Conservation (phyloP, 2,329 filamentous ascomycete genomes). For the Dothiorella sarmentorum region DNA sequence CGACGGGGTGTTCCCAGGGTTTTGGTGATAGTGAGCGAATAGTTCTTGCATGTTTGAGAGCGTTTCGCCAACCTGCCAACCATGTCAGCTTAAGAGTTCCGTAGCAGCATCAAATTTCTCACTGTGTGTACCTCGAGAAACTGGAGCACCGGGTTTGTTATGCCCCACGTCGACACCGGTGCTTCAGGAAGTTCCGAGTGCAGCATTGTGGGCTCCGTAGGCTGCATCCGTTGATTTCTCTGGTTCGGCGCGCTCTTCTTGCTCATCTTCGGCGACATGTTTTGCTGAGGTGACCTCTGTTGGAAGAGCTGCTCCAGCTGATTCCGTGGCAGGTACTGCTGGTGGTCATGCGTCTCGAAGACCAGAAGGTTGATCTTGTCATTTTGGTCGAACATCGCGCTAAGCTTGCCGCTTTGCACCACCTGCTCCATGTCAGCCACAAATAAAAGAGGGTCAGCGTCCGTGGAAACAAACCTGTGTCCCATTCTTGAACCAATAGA, state of each 20-base stretch:
- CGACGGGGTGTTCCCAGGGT: slow-evolving; percentile 50
- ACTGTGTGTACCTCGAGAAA: slow-evolving; percentile 56
- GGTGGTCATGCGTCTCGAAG: slow-evolving; percentile 70
- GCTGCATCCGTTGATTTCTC: slow-evolving; percentile 44
- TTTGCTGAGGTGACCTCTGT: slow-evolving; percentile 52
- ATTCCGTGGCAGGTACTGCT: slow-evolving; percentile 77
- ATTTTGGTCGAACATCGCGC: slow-evolving; percentile 73
- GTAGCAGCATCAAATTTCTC: neutral
- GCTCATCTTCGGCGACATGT: slow-evolving; percentile 54
- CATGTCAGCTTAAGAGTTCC: slow-evolving; percentile 24
- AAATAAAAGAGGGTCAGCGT: neutral
- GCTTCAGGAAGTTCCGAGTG: slow-evolving; percentile 45
- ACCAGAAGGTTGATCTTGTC: slow-evolving; percentile 84
- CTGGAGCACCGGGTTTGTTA: slow-evolving; percentile 55
- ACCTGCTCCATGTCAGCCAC: slow-evolving; percentile 52
- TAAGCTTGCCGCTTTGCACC: slow-evolving; percentile 71
- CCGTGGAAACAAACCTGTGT: slow-evolving; percentile 63
- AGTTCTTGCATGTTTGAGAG: slow-evolving; percentile 62
- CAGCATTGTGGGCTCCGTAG: slow-evolving; percentile 41
- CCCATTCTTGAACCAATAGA: slow-evolving; percentile 84
- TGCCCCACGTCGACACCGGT: slow-evolving; percentile 50
- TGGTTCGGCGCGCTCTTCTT: slow-evolving; percentile 56
- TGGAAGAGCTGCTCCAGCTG: slow-evolving; percentile 47
- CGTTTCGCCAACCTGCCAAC: slow-evolving; percentile 58
- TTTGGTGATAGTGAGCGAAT: slow-evolving; percentile 55